Evolutionary conservation across 2,329 filamentous ascomycete species (phyloP), one percentile per base, ranked within the genome.

Genomic region (Nemania abortiva): DNA sequence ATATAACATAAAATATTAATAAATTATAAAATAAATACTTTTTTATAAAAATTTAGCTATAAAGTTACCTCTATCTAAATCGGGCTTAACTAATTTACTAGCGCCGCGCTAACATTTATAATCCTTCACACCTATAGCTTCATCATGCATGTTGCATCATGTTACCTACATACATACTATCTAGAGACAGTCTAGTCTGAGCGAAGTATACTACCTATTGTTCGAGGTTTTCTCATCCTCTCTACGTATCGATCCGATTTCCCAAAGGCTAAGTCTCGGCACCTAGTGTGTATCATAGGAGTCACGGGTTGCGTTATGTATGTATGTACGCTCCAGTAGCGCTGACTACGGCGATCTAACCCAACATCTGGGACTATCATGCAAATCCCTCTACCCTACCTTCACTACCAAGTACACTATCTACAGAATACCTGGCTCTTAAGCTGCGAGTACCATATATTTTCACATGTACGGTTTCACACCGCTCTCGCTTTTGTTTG

Each of bases 81-180:
- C 9, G 9, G 9, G 31, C 31, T 34, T 34, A 34, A 34, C 9
- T 34, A 34, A 34, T 34, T 34, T 5, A 9, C 31, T 34, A 34
- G 9, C 9, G 9, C 9, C 4, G 9, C 9, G 9, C 9, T 34
- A 34, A 34, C 31, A 5, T 34, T 34, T 34, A 34, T 34, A 34
- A 34, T 34, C n/a, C n/a, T n/a, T n/a, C n/a, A n/a, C n/a, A n/a
- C n/a, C n/a, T n/a, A n/a, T 29, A 54, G 37, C 37, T 54, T 37
- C 34, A 24, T n/a, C 31, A 63, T 63, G 60, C 37, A 55, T 45
- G 60, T 63, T 47, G 60, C 60, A 63, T 63, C 60, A 55, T 63
- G 49, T 56, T 31, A 63, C 50, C 27, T 47, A 37, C 18, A 9
- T 7, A 27, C 18, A 11, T 47, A 47, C 37, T 42, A 42, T 34